Evolutionary conservation across 179 eudicot genomes (phyloP), one percentile per base, ranked within the genome.

Genomic region (Dionaea muscipula): DNA sequence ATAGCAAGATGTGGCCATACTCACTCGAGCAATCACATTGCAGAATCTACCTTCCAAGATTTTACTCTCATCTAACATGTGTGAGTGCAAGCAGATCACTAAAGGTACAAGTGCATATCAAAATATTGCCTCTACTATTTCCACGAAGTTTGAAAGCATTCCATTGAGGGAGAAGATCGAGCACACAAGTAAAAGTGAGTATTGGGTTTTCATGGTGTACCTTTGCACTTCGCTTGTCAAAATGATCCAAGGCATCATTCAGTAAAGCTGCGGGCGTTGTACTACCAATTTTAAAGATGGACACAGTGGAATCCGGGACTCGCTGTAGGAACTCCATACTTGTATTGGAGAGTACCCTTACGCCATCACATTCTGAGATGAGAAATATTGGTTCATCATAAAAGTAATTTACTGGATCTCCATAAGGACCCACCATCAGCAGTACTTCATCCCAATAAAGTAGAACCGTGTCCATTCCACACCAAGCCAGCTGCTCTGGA

Each of bases 401-500:
- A 47, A 72, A 51, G 68, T 88, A 93, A 58, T 78, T 77, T 59
- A 88, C 89, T 25, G 99, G 86, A 51, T 83, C 99, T 41, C 86
- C 99, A 80, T 60, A 85, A 48, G 97, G 95, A 46, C 99, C 95
- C 47, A 93, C 96, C 99, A 93, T 93, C 71, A 93, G 53, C 62
- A 93, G 85, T 76, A 73, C 77, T 60, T 93, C 99, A 65, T 93
- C 96, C 96, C 97, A 83, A 57, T 86, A 81, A 19, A 93, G 81
- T 58, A 93, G 64, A 46, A 93, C 96, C 54, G 93, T 93, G 72
- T 93, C 99, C 77, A 81, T 70, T 65, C 96, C 99, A 72, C 99
- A 93, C 99, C 99, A 93, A 69, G 89, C 89, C 63, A 93, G 70
- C 57, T 93, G 99, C 50, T 82, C 93, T n/a, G 99, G 99, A 57